Conservation (phyloP, 495 filamentous ascomycete species). For the Cercophora samala region DNA sequence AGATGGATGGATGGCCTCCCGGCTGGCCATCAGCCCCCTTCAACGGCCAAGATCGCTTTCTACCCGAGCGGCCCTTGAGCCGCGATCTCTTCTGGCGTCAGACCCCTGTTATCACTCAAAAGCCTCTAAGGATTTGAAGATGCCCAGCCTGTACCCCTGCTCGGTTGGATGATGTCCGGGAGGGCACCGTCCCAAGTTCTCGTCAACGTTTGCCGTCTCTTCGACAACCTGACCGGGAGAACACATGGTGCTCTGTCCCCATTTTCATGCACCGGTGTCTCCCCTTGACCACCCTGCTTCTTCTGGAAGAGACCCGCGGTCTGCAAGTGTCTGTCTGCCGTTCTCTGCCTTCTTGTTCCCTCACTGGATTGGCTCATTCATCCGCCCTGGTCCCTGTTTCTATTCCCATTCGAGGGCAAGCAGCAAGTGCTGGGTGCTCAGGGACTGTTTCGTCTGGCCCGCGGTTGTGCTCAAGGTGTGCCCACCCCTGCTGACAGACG, state of each 20-base stretch:
- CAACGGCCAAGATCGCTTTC: conserved; percentile 1
- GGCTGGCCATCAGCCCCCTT: background rate
- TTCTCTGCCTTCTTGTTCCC: background rate
- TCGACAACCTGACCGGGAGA: conserved; percentile 22
- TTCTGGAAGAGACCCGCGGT: conserved; percentile 26
- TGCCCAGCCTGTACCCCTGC: conserved; percentile 21
- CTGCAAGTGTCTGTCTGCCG: background rate
- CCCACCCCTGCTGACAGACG: conserved; percentile 14
- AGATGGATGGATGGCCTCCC: background rate
- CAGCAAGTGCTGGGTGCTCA: conserved; percentile 36
- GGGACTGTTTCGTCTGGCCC: conserved; percentile 47
- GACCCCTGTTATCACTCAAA: background rate
- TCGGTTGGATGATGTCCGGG: conserved; percentile 24
- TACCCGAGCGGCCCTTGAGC: background rate
- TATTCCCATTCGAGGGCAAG: conserved; percentile 34
- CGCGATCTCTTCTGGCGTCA: background rate
- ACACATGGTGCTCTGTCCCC: conserved; percentile 13
- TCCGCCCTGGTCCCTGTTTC: conserved; percentile 38
- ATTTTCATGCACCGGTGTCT: conserved; percentile 24
- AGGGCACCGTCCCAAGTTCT: conserved; percentile 22
- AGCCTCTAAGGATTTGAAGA: background rate
- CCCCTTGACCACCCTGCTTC: conserved; percentile 9
- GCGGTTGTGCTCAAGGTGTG: conserved; percentile 35
- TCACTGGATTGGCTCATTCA: conserved; percentile 18
- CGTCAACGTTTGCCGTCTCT: conserved; percentile 7